Evolutionary conservation across 176 grass and related monocot genomes (phyloP).

Genomic region (Carex cristatella): DNA sequence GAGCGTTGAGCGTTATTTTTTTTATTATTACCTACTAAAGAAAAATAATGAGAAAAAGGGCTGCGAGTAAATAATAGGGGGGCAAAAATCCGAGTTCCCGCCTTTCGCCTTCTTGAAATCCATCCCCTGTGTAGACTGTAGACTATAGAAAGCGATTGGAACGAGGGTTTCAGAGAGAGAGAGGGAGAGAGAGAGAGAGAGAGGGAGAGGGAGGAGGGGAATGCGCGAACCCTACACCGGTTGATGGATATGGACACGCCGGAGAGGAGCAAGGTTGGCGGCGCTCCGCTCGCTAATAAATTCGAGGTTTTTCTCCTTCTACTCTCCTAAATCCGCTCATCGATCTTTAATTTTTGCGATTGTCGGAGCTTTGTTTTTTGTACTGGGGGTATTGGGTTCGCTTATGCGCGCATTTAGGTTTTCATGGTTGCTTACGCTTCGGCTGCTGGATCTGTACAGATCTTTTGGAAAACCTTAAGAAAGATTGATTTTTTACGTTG

Average conservation of each 20-base stretch:
- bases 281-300: slow-evolving; percentile 22
- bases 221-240: slow-evolving; percentile 8
- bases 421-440: not conserved
- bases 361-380: not conserved
- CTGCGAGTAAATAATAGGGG: not conserved
- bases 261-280: slow-evolving; percentile 36
- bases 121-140: not conserved
- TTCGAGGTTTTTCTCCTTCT: slow-evolving; percentile 27
- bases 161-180: not conserved
- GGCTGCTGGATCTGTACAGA: slow-evolving; percentile 1
- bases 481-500: not conserved
- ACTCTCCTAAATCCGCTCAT: not conserved
- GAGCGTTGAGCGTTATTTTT: slow-evolving; percentile 18
- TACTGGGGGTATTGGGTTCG: not conserved
- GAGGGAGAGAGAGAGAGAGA: not conserved
- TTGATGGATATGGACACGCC: slow-evolving; percentile 73
- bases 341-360: not conserved
- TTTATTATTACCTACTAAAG: not conserved
- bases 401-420: not conserved
- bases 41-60: not conserved
- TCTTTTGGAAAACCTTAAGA: not conserved
- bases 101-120: slow-evolving; percentile 43
- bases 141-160: slow-evolving; percentile 21
- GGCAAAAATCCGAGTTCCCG: slow-evolving; percentile 34
- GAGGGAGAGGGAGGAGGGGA: not conserved